Base-by-base conservation (phyloP, 805 yeast species). In the Saccharomycopsis fermentans region DNA sequence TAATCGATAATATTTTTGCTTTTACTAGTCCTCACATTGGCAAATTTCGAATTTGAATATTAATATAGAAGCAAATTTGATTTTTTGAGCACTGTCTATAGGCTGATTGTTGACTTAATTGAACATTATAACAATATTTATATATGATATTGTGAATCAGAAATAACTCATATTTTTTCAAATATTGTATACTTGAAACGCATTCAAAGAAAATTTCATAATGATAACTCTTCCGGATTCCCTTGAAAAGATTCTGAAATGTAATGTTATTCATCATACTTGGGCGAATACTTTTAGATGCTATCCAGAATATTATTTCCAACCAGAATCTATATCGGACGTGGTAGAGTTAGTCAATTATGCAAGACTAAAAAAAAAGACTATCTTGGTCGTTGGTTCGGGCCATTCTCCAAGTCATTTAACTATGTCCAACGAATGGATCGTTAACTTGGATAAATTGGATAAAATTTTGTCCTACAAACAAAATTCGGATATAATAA, bases 401-500 rank as follows among this genome's bases (percentile, higher is more conserved):
- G 97, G 96, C 35, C 98, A 94, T 69, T 90, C 97, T 6, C 99
- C 99, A 0, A 86, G 95, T 50, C 91, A 84, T 67, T 73, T 94
- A 72, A 89, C 96, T 56, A 84, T 90, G 86, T 87, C 96, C 3
- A 73, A 76, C 35, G 94, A 87, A 59, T 91, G 97, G 96, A 73
- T 94, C 19, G 80, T 95, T 62, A 91, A 88, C 68, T 76, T 92
- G 66, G 98, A 92, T 71, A 81, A 81, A 59, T 79, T 87, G 69
- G 80, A 82, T 68, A 66, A 70, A n/a, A 81, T 90, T 19, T 63
- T 65, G 11, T 70, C 67, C 6, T 69, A 80, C 54, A 69, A 75
- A 40, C 78, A 77, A 40, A 76, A 81, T 58, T 71, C 24, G 12
- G 50, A 11, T 2, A 8, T 21, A 1, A 9, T n/a, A 21, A 32